Percentiles rank a stretch among this genome's conserved stretches.
These are phyloP conservation scores for Iris pallida DNA, from an alignment of 116 monocot genomes.

Conservation along the genomic window DNA sequence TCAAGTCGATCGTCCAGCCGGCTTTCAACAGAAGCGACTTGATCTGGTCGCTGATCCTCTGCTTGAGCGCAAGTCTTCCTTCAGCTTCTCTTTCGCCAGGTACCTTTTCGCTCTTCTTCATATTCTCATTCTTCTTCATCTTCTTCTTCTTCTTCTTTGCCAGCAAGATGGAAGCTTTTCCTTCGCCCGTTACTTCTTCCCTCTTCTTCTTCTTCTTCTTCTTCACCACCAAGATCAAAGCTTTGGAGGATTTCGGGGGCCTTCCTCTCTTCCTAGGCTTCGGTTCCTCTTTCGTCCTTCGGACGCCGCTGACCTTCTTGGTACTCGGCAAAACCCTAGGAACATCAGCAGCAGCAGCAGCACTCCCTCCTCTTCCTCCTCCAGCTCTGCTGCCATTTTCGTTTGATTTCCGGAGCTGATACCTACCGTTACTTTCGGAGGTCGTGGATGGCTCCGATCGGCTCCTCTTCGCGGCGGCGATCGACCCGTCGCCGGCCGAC, in stretches of 20 bases:
- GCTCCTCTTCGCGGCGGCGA: not conserved
- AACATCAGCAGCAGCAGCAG: no score
- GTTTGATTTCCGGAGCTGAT: not conserved
- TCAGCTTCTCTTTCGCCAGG: not conserved
- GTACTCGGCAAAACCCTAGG: constrained; percentile 23
- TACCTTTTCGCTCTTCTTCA: not conserved
- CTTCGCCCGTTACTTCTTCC: constrained; percentile 6
- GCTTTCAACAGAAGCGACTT: constrained; percentile 4
- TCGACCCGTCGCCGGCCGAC: no score
- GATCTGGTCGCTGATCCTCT: constrained; percentile 7
- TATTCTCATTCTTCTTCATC: constrained; percentile 2
- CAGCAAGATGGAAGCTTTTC: constrained; percentile 3
- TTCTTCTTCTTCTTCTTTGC: constrained; percentile 6
- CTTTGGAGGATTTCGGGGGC: no score
- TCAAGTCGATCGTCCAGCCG: constrained; percentile 12
- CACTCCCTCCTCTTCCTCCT: constrained; percentile 19
- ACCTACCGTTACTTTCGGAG: not conserved
- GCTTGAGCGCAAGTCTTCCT: constrained; percentile 7
- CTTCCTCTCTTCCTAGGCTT: constrained; percentile 5
- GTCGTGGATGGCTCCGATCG: not conserved
- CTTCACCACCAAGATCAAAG: no score
- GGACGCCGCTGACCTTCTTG: constrained; percentile 6
- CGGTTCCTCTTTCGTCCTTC: not conserved
- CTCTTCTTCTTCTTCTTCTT: constrained; percentile 11
- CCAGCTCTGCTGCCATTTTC: not conserved